Evolutionary conservation across 2,329 filamentous ascomycete genomes (phyloP), one percentile per base, ranked within the genome.

Genomic region (Gremmenia infestans): DNA sequence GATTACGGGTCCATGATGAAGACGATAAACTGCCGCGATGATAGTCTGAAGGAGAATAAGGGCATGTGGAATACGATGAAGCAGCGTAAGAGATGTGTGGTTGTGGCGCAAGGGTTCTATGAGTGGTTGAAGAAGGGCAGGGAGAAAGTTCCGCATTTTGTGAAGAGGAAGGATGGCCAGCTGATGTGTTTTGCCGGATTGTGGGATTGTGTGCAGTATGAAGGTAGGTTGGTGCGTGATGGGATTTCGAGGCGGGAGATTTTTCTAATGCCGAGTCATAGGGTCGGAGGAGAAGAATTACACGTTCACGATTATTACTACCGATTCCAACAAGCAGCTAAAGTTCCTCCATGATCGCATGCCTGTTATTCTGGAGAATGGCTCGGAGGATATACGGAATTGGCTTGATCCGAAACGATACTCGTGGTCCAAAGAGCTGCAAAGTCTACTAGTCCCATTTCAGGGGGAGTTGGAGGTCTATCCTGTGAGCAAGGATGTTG

Each of bases 11-110:
- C 85, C 1, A 78, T 91, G 71, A 80, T 96, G 78, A 90, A 88
- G 68, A 96, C 91, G 0, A 97, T 97, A 72, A 97, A 99, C 73
- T 97, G 93, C 70, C 86, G 93, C 3, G 89, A 93, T 67, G 93
- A 97, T 72, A 94, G 90, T 1, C 76, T 97, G 19, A 78, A 82
- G 5, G 81, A 86, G 9, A 80, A 87, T 8, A 82, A 85, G 5
- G 91, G 92, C 11, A 89, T 97, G 85, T 97, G 94, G 94, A 87
- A 82, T 43, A 84, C 82, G 1, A 95, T 97, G 88, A 97, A 97
- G 74, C 84, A 86, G 59, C 83, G 81, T 63, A 96, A 97, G 73
- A 81, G 94, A 32, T 97, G 94, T 70, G 78, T 97, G 22, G 84
- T 97, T 9, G 70, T 96, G 5, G 91, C 89, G 9, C 88, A 97